A percentile compares a stretch with the other conserved stretches of the same genome.
Conservation (phyloP, 495 filamentous ascomycete species). For the Cenococcum geophilum region DNA sequence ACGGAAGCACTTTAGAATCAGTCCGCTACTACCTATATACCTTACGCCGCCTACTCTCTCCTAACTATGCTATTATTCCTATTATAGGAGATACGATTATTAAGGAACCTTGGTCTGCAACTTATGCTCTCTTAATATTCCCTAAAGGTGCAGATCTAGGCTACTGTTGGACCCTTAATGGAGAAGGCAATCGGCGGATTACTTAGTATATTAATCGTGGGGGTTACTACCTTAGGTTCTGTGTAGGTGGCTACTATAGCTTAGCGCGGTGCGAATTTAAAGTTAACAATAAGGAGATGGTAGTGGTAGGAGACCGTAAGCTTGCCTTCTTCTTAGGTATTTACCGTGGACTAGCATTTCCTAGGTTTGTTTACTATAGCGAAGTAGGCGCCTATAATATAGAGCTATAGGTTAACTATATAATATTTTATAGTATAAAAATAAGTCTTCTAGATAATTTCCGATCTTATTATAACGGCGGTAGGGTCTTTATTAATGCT, state of each 20-base stretch:
- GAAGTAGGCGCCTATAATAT: constrained; percentile 77
- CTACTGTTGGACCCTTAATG: constrained; percentile 85
- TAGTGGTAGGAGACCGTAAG: constrained; percentile 82
- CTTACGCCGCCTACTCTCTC: constrained; percentile 81
- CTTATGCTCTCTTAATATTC: constrained; percentile 84
- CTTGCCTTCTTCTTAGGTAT: constrained; percentile 80
- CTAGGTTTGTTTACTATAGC: constrained; percentile 85
- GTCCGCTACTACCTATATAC: constrained; percentile 85
- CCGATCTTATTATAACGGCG: constrained; percentile 86
- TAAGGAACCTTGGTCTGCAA: constrained; percentile 84
- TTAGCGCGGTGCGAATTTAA: constrained; percentile 80
- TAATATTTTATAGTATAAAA: constrained; percentile 46
- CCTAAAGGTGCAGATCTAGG: constrained; percentile 93
- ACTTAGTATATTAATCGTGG: constrained; percentile 78
- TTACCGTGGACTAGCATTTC: constrained; percentile 81
- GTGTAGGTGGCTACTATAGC: constrained; percentile 93
- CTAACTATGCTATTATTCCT: constrained; percentile 87
- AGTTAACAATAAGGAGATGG: constrained; percentile 69
- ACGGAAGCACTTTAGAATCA: constrained; percentile 78
- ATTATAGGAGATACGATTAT: constrained; percentile 71
- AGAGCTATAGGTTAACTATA: constrained; percentile 59
- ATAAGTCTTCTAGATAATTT: constrained; percentile 55
- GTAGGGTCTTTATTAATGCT: constrained; percentile 88
- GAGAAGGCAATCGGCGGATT: constrained; percentile 78
- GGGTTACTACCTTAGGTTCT: constrained; percentile 82